Percentiles rank a stretch among this genome's conserved stretches.
Evolutionary conservation across 805 yeast genomes (phyloP).

Genomic region (Wickerhamomyces hampshirensis): DNA sequence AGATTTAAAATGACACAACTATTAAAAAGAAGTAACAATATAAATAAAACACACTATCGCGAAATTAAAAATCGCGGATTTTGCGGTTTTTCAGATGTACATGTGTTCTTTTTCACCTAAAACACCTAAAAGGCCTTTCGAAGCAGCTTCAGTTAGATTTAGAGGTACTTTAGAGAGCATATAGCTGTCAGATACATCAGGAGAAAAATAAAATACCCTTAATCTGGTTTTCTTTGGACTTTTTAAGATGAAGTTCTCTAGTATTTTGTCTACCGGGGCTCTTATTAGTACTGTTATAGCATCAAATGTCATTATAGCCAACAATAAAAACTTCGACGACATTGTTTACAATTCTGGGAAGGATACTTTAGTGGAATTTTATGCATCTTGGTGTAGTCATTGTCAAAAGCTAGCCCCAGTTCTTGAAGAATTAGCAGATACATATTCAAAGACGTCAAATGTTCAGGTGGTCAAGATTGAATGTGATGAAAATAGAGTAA

Average conservation of each 20-base stretch:
- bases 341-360: constrained; percentile 56
- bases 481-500: constrained; percentile 85
- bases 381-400: constrained; percentile 97
- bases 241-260: background rate
- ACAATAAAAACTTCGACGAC: constrained; percentile 41
- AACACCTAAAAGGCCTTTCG: too few species aligned
- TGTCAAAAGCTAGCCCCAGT: constrained; percentile 86
- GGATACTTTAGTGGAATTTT: constrained; percentile 79
- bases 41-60: too few species aligned
- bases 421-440: constrained; percentile 77
- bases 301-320: background rate
- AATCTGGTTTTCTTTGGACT: too few species aligned
- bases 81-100: too few species aligned
- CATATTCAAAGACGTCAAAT: constrained; percentile 47
- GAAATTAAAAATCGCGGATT: too few species aligned
- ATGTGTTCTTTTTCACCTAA: too few species aligned
- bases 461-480: constrained; percentile 83
- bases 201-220: too few species aligned
- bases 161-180: too few species aligned
- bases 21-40: too few species aligned
- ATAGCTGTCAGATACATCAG: too few species aligned
- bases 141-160: too few species aligned
- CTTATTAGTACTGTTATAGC: background rate
- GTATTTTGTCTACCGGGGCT: background rate
- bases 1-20: too few species aligned